Evolutionary conservation across 2,329 filamentous ascomycete genomes (phyloP), one percentile per base, ranked within the genome.

Genomic region (Verticillium tricorpus): DNA sequence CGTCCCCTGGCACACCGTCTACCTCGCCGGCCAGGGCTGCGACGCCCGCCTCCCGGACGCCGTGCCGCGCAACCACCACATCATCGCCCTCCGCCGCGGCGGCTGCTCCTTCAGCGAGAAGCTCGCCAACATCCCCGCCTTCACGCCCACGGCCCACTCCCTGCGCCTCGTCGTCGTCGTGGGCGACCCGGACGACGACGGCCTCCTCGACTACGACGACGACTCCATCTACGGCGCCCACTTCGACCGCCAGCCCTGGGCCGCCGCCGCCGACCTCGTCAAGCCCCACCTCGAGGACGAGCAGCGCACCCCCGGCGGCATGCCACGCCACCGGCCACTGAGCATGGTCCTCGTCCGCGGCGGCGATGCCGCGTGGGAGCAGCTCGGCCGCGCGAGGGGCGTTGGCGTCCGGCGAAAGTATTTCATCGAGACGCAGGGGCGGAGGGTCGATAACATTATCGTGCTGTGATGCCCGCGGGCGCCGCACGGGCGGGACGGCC

Each of bases 21-120:
- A 88, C 76, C 83, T 94, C 22, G 89, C 89, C 9, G 89, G 82
- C 60, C 78, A 89, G 17, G 84, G 87, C 11, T 95, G 94, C 73
- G 78, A 82, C 62, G 77, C 79, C n/a, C 77, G 79, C 3, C 74
- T 86, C 2, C 82, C 83, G 2, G 80, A 83, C n/a, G 69, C 73
- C 17, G 82, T 79, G 0, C 75, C 82, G 2, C 80, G 79, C 32
- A 74, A 80, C 56, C 81, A 96, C 75, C 89, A 97, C 59, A 80
- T 98, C 63, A 87, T 99, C 63, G 85, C 97, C 58, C 82, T 98
- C 68, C 87, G 85, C 32, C 87, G 95, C 6, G 94, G 95, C 45
- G 87, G 86, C 1, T 99, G 95, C 77, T 89, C 85, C 28, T 98
- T 98, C 74, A 89, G 85, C 39, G 78, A 89, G 32, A 99, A 99